Evolutionary conservation across 2,329 filamentous ascomycete species (phyloP), one percentile per base, ranked within the genome.

Genomic region (Fonsecaea erecta): DNA sequence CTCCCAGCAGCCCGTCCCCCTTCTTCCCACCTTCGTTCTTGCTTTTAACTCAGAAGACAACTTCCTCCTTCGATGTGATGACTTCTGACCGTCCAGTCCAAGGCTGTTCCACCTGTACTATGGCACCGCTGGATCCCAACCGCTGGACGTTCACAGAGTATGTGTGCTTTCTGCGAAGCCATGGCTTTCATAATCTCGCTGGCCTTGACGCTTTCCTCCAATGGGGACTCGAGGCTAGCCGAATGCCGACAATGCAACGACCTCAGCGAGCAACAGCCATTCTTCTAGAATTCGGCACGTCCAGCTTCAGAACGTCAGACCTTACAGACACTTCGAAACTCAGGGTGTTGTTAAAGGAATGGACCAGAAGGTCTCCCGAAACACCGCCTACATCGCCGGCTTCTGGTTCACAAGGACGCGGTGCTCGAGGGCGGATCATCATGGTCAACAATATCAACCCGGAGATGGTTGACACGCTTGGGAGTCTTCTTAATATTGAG

Each of bases 121-220:
- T 70, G 68, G 66, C 68, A 53, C 68, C 68, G 43, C 43, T 66
- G 51, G 68, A 70, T 65, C 66, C 68, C 21, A 60, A 64, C 32
- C 66, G 60, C 24, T 70, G 68, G 68, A 70, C 68, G 9, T 70
- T 67, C 53, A 68, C 68, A 37, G 68, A 70, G 54, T 70, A 70
- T 46, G 68, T 68, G 21, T 70, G 68, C 56, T 70, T 70, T 40
- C 35, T 70, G 3, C 58, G 66, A 16, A 66, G 66, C n/a, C 68
- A 70, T 62, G 68, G 68, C 8, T 70, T 68, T 64, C 68, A 68
- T 60, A 70, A 70, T 53, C 66, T 70, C 34, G 60, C 63, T 34
- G 61, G 62, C 24, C 59, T 70, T 21, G 66, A 70, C 53, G 68
- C 67, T 35, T 70, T 61, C 53, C 66, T 70, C 35, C 64, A 64